phyloP scores from a whole-genome alignment of 305 asterid genomes.

The Fraxinus ornus region DNA sequence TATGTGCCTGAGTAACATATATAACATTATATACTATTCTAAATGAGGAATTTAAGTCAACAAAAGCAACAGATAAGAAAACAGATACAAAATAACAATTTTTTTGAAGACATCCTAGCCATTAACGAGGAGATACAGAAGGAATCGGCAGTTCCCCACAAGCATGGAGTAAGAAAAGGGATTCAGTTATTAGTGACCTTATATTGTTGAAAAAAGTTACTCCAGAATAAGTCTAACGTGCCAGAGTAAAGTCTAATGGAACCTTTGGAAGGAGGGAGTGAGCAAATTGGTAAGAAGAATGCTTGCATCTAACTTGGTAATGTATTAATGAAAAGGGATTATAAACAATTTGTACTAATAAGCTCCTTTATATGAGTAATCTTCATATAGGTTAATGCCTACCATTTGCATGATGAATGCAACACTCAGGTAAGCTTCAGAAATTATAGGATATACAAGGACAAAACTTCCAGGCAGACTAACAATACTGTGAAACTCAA shows the following conservation, averaged over 20 bases:
- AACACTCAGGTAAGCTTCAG: background rate
- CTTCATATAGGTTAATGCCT: background rate
- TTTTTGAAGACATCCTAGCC: background rate
- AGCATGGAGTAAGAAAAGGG: background rate
- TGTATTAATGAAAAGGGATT: background rate
- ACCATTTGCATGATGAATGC: background rate
- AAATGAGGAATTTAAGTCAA: background rate
- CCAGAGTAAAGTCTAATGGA: background rate
- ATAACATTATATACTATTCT: background rate
- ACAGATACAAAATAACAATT: background rate
- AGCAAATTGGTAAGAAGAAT: background rate
- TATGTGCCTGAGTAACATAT: conserved; percentile 65
- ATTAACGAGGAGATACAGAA: background rate
- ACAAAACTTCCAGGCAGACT: background rate
- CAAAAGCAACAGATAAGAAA: background rate
- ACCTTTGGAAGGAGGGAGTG: background rate
- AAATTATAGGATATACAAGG: background rate
- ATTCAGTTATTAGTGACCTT: background rate
- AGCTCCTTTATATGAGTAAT: background rate
- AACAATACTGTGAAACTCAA: background rate
- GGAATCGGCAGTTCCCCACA: background rate
- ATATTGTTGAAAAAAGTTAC: background rate
- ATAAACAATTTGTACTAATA: background rate
- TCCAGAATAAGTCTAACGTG: background rate
- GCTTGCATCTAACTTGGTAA: background rate